phyloP scores from a whole-genome alignment of 345 rosid species.

The Salix koriyanagi region DNA sequence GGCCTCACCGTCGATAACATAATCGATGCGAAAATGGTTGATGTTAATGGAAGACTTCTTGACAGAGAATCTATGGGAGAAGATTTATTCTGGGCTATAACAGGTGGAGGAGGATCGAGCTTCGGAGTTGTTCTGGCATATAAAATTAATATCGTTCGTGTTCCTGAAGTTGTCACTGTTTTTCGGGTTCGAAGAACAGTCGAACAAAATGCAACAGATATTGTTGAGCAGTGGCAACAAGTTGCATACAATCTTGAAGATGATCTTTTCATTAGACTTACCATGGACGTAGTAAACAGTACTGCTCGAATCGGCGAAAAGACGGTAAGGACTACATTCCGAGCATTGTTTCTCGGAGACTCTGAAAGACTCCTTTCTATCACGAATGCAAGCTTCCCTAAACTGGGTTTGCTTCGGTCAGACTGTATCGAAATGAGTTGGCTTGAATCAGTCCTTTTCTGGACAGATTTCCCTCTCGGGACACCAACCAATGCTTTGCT shows the following conservation, averaged over 20 bases:
- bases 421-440: conserved; percentile 7
- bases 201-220: conserved; percentile 6
- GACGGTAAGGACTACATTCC: not conserved
- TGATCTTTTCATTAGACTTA: conserved; percentile 6
- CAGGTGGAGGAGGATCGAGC: conserved; percentile 8
- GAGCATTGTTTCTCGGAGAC: not conserved
- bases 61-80: conserved; percentile 9
- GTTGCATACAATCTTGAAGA: conserved; percentile 3
- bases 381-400: not conserved
- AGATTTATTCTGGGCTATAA: conserved; percentile 11
- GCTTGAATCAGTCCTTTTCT: conserved; percentile 12
- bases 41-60: conserved; percentile 8
- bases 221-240: conserved; percentile 7
- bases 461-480: conserved; percentile 13
- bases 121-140: conserved; percentile 11
- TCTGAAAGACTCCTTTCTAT: not conserved
- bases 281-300: not conserved
- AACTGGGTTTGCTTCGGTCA: conserved; percentile 5
- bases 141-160: conserved; percentile 6
- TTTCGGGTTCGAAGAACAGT: conserved; percentile 4
- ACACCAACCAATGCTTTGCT: conserved; percentile 15
- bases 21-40: not conserved
- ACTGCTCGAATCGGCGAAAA: not conserved
- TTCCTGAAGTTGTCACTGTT: conserved; percentile 6
- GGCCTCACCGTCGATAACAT: conserved; percentile 5